These are phyloP conservation scores for Backusella liffmaniae DNA, from an alignment of 192 early-diverging fungal genomes.

Conservation along the genomic window DNA sequence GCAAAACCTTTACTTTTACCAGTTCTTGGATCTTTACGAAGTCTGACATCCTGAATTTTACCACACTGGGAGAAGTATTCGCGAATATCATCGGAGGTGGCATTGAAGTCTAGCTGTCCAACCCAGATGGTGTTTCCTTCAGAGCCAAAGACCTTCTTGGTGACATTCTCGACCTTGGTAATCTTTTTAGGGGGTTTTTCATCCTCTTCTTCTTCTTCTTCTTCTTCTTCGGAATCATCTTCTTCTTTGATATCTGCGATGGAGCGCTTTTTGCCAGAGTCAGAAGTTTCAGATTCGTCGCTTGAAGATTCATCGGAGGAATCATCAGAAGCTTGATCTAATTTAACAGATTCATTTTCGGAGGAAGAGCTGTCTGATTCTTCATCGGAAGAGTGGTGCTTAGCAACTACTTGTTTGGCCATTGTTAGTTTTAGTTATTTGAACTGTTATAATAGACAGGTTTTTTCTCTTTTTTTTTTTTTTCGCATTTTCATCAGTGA, in stretches of 20 bases:
- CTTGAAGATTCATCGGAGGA: slow-evolving; percentile 7
- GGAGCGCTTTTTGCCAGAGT: neutral
- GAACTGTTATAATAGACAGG: neutral
- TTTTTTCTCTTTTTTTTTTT: neutral
- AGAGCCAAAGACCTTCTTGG: slow-evolving; percentile 10
- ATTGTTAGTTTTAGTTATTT: neutral
- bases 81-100: slow-evolving; percentile 62
- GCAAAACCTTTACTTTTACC: slow-evolving; percentile 83
- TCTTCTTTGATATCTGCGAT: neutral
- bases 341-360: neutral
- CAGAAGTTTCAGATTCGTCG: neutral
- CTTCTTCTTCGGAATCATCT: slow-evolving; percentile 17
- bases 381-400: neutral
- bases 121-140: slow-evolving; percentile 61
- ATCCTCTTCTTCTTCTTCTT: slow-evolving; percentile 21
- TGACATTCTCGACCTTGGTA: slow-evolving; percentile 44
- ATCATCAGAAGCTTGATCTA: slow-evolving; percentile 5
- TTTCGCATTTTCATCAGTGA: neutral
- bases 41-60: slow-evolving; percentile 66
- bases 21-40: slow-evolving; percentile 56
- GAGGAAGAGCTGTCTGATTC: neutral
- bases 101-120: slow-evolving; percentile 72
- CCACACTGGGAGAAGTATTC: slow-evolving; percentile 67
- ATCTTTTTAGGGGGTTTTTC: slow-evolving; percentile 52
- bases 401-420: neutral